These are phyloP conservation scores for Colletotrichum echinochloae DNA, from an alignment of 2,329 filamentous ascomycete species.

Conservation along the genomic window DNA sequence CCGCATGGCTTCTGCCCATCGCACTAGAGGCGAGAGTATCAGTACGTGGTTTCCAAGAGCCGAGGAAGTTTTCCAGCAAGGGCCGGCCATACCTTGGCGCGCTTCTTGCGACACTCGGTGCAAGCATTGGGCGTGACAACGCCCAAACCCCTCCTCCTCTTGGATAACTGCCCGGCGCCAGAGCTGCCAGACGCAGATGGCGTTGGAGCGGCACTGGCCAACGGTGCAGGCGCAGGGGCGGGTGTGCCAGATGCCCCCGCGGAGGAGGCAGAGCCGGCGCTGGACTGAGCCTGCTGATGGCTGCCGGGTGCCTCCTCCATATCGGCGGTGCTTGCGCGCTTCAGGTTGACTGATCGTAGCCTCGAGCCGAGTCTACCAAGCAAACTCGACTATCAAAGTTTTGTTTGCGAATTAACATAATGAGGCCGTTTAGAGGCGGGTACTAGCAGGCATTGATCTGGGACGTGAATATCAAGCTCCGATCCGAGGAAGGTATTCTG, in stretches of 20 bases:
- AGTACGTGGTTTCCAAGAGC: background rate
- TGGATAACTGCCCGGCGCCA: conserved; percentile 53
- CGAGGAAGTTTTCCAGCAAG: background rate
- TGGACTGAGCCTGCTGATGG: conserved; percentile 33
- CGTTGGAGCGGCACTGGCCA: conserved; percentile 20
- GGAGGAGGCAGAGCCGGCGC: conserved; percentile 38
- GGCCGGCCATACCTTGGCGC: conserved; percentile 63
- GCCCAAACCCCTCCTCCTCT: conserved; percentile 66
- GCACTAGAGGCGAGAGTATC: conserved; percentile 56
- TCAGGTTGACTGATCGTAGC: conserved; percentile 38
- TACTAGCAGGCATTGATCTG: conserved; percentile 21
- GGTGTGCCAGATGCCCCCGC: conserved; percentile 24
- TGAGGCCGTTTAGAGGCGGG: conserved; percentile 37
- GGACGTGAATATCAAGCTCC: background rate
- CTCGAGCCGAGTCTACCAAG: conserved; percentile 34
- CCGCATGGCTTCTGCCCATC: conserved; percentile 69
- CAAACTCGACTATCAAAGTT: conserved; percentile 37
- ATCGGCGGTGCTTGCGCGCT: conserved; percentile 38
- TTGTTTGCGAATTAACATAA: conserved; percentile 40
- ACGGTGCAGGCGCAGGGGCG: conserved; percentile 15
- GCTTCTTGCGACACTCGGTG: conserved; percentile 72
- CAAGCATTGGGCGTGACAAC: conserved; percentile 71
- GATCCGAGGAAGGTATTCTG: background rate
- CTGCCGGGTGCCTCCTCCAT: conserved; percentile 41
- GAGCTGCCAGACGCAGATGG: conserved; percentile 33